Conservation (phyloP, 108 stramenopile genomes). For the Craspedostauros australis region DNA sequence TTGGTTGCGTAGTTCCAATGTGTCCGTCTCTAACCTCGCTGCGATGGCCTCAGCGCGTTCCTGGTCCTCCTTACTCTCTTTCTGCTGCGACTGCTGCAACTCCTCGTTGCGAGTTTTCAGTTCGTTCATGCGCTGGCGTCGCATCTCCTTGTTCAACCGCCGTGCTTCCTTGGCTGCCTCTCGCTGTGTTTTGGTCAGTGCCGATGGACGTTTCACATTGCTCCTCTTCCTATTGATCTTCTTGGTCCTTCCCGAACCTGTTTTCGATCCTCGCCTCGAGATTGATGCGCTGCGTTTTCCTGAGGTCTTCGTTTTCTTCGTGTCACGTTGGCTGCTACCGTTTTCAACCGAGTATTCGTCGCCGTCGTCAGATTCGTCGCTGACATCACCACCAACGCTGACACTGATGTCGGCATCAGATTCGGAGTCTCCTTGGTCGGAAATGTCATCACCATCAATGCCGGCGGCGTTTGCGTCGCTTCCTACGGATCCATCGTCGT, state of each 20-base stretch:
- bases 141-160: conserved; percentile 24
- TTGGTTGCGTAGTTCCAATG: conserved; percentile 57
- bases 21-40: conserved; percentile 67
- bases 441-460: conserved; percentile 4
- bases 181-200: too few relatives aligned
- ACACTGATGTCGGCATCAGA: conserved; percentile 7
- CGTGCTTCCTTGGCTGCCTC: conserved; percentile 24
- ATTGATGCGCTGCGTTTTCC: not conserved
- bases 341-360: not conserved
- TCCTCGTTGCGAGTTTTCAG: conserved; percentile 70
- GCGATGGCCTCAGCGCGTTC: conserved; percentile 71
- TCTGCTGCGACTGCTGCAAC: conserved; percentile 45
- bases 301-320: conserved; percentile 7
- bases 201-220: conserved; percentile 34
- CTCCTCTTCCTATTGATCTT: conserved; percentile 18
- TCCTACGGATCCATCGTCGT: conserved; percentile 3
- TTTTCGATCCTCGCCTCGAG: not conserved
- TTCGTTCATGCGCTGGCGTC: conserved; percentile 65
- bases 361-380: conserved; percentile 3
- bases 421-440: conserved; percentile 16
- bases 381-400: not conserved
- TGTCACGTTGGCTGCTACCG: not conserved
- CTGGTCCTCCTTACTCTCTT: conserved; percentile 64
- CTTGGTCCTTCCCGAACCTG: not conserved
- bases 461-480: conserved; percentile 4